These are phyloP conservation scores for Nothomitra cinnamomea DNA, from an alignment of 2,329 filamentous ascomycete genomes.

Conservation along the genomic window DNA sequence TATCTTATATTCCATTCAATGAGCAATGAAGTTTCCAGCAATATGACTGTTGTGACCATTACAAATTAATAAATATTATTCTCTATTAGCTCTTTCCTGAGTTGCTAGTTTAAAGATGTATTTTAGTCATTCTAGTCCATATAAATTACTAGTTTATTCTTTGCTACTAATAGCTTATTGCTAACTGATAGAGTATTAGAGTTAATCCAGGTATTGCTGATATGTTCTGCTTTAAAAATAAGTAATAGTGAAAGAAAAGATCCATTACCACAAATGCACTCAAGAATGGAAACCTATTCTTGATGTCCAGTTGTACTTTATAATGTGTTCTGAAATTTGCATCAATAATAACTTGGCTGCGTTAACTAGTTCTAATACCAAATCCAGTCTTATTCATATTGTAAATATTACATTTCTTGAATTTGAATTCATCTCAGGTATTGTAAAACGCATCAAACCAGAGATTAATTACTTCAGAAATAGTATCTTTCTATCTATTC, in stretches of 20 bases:
- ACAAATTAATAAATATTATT: background rate
- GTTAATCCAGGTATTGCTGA: too few species aligned
- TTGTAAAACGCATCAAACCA: background rate
- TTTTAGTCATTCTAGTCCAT: background rate
- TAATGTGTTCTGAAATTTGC: too few species aligned
- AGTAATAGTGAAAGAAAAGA: background rate
- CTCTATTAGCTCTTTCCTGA: background rate
- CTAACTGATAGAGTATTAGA: background rate
- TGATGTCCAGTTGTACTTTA: too few species aligned
- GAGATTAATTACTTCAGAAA: background rate
- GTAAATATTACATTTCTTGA: background rate
- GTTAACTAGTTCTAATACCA: too few species aligned
- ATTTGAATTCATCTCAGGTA: background rate
- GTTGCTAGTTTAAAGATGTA: background rate
- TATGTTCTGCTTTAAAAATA: background rate
- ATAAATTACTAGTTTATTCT: background rate
- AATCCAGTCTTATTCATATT: background rate
- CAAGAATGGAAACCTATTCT: too few species aligned
- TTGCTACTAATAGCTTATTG: background rate
- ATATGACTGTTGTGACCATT: too few species aligned
- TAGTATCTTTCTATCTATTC: background rate
- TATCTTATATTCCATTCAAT: constrained; percentile 2
- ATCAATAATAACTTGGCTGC: too few species aligned
- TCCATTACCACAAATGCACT: background rate
- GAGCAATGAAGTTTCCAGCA: background rate